Evolutionary conservation across 306 rosid genomes (phyloP), one percentile per base, ranked within the genome.

Genomic region (Arachis hypogaea): DNA sequence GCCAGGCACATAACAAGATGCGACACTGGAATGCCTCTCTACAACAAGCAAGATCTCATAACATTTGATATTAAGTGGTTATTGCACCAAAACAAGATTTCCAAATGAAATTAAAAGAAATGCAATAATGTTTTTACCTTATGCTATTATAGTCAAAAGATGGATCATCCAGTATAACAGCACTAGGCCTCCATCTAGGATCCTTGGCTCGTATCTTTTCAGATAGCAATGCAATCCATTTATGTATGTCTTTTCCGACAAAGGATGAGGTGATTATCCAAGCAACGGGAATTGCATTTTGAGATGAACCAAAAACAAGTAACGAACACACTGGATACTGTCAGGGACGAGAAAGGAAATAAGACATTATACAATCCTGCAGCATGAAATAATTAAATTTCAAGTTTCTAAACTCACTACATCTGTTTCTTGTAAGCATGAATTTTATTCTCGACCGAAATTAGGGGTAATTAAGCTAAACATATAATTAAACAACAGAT

Each of bases 281-380:
- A 74, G 94, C 92, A 84, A 87, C 92, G 9, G 92, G 97, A 82
- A 91, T 91, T 63, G 94, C 89, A 84, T 87, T 87, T 72, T 78
- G 88, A 49, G 87, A 84, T 85, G 87, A 71, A 82, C 88, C 87
- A 69, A 87, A 87, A 77, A 91, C 94, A 77, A 91, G 94, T 79
- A 91, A 79, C 49, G 90, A 87, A 75, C 86, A 87, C 54, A 88
- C 69, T 6, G 87, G 87, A 83, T 75, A 87, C 97, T 91, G 97
- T 66, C 66, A 66, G 43, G 69, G 73, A 79, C 66, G 59, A 56
- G 51, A 69, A 60, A 64, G 28, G 36, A 55, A 73, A 61, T 72
- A 66, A 76, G 79, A 65, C 16, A 52, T 68, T 45, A 11, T 33
- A 45, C 61, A 68, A 33, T 63, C 14, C 57, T 40, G 59, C 71